Evolutionary conservation across 352 stramenopile genomes (phyloP).

Genomic region (Globisporangium spiculum): DNA sequence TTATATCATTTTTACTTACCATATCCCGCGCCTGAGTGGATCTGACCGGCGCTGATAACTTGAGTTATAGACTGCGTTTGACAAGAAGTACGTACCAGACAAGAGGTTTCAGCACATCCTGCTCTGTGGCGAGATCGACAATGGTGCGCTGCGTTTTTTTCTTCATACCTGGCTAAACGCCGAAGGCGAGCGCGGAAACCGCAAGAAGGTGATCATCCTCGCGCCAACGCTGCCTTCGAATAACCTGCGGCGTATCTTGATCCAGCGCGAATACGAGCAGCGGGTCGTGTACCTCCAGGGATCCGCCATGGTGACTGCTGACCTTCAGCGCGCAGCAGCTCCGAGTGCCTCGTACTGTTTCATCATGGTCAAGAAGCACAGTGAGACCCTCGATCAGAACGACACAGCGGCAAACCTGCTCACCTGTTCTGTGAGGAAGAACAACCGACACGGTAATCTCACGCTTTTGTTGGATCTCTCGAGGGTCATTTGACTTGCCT

Average conservation of each 20-base stretch:
- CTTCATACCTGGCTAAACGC: slow-evolving; percentile 73
- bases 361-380: slow-evolving; percentile 76
- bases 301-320: slow-evolving; percentile 65
- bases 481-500: neutral
- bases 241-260: slow-evolving; percentile 57
- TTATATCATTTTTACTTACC: too few relatives aligned
- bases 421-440: slow-evolving; percentile 74
- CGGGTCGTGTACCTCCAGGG: slow-evolving; percentile 74
- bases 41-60: neutral
- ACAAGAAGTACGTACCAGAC: slow-evolving; percentile 70
- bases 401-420: slow-evolving; percentile 73
- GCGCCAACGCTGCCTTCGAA: slow-evolving; percentile 52
- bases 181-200: slow-evolving; percentile 53
- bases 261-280: slow-evolving; percentile 74
- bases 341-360: slow-evolving; percentile 60
- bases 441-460: slow-evolving; percentile 57
- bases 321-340: slow-evolving; percentile 60
- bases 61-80: slow-evolving; percentile 56
- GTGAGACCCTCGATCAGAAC: slow-evolving; percentile 46
- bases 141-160: slow-evolving; percentile 71
- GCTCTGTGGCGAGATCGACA: slow-evolving; percentile 76
- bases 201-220: slow-evolving; percentile 71
- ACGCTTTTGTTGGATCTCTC: neutral
- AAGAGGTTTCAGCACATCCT: slow-evolving; percentile 70
- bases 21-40: neutral